These are phyloP conservation scores for Claviceps monticola DNA, from an alignment of 2,329 filamentous ascomycete species.

Conservation along the genomic window DNA sequence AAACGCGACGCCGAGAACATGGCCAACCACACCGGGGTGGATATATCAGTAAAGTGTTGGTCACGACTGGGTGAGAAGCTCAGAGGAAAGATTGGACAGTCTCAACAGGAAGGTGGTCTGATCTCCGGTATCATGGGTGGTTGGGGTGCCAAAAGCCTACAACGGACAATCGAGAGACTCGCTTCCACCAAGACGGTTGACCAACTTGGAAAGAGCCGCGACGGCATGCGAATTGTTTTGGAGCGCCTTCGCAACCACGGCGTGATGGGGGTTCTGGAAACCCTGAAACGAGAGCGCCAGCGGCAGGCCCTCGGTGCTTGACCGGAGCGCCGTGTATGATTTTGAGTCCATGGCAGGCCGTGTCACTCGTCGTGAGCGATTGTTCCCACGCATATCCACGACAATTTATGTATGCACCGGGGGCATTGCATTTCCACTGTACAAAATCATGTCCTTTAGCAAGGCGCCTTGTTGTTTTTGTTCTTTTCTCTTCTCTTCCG, in stretches of 20 bases:
- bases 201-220: constrained; percentile 65
- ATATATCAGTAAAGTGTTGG: constrained; percentile 59
- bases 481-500: constrained; percentile 3
- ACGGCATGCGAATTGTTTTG: constrained; percentile 72
- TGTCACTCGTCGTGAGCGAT: constrained; percentile 1
- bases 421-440: constrained; percentile 15
- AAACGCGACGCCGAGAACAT: constrained; percentile 23
- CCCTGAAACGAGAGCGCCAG: constrained; percentile 32
- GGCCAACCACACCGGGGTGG: constrained; percentile 45
- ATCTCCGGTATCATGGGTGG: constrained; percentile 33
- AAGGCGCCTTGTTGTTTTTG: constrained; percentile 21
- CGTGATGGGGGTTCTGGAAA: constrained; percentile 43
- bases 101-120: constrained; percentile 34
- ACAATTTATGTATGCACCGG: constrained; percentile 6
- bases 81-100: constrained; percentile 37
- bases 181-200: constrained; percentile 65
- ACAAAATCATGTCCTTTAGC: constrained; percentile 21
- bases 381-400: not conserved
- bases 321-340: constrained; percentile 2
- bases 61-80: constrained; percentile 59
- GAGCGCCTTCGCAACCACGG: constrained; percentile 50
- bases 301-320: constrained; percentile 12
- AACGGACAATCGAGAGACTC: constrained; percentile 66
- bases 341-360: not conserved
- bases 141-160: constrained; percentile 58